Evolutionary conservation across 2,329 filamentous ascomycete species (phyloP), one percentile per base, ranked within the genome.

Genomic region (Periconia sp.): DNA sequence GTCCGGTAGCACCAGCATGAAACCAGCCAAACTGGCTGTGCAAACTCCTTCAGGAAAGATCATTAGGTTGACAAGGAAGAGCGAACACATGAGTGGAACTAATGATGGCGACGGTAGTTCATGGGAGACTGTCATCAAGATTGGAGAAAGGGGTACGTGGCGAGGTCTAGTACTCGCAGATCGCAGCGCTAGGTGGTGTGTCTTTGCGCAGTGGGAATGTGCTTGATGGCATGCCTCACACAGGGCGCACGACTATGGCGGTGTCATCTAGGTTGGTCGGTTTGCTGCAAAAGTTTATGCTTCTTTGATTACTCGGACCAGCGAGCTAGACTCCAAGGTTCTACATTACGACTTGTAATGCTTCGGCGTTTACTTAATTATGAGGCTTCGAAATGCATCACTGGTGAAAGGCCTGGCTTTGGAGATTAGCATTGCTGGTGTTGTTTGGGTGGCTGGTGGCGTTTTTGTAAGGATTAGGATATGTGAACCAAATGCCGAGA

Each of bases 21-120:
- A 99, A 70, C 92, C 94, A 2, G 94, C 94, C 4, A 99, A 99
- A 71, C 73, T 99, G 40, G 94, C 94, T 0, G 92, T 99, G 42
- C 94, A 99, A 72, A 90, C 88, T 5, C 94, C 94, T 0, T 88
- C 87, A 21, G 94, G 95, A 48, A 97, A 97, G 75, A 97, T 99
- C 56, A 81, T 97, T 46, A 80, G 94, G 39, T 77, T 95, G 63
- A 90, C 90, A 77, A 79, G 88, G 57, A 92, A 92, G 75, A 88
- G 85, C 58, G 87, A 90, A 52, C 78, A 80, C 59, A 80, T 78
- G 63, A 78, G 75, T 48, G 66, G 52, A 44, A 64, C 50, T 31
- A 77, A 78, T 2, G 86, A 87, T 39, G 84, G 83, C 28, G 84
- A 90, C 54, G 88, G 87, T 13, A 88, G 85, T 28, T 85, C 83